Evolutionary conservation across 768 basidiomycete genomes (phyloP).

Genomic region (Phaeolepiota aurea): DNA sequence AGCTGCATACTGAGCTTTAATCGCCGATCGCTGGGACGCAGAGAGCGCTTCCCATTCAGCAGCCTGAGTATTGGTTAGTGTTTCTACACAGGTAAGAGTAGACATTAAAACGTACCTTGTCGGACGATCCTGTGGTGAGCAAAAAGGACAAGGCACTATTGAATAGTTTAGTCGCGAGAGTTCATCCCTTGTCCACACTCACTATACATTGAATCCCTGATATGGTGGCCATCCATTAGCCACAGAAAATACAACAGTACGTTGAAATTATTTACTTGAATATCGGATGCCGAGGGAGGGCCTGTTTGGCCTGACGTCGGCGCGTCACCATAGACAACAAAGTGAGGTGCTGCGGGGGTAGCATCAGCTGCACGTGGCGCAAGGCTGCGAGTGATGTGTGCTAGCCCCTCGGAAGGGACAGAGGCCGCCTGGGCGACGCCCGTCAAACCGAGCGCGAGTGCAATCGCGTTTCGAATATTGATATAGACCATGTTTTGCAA

Average conservation of each 20-base stretch:
- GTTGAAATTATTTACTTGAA: conserved; percentile 26
- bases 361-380: conserved; percentile 7
- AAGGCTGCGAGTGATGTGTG: conserved; percentile 7
- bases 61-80: conserved; percentile 31
- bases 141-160: conserved; percentile 43
- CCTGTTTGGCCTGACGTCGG: conserved; percentile 34
- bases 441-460: conserved; percentile 6
- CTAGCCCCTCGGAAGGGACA: conserved; percentile 4
- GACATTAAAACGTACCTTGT: conserved; percentile 32
- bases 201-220: conserved; percentile 57
- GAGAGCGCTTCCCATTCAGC: conserved; percentile 43
- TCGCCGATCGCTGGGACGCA: conserved; percentile 31
- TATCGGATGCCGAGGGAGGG: conserved; percentile 35
- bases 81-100: conserved; percentile 1
- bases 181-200: conserved; percentile 10
- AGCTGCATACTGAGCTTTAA: conserved; percentile 45
- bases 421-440: conserved; percentile 4
- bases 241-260: not conserved
- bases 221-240: not conserved
- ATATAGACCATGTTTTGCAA: not conserved
- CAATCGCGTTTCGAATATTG: conserved; percentile 5
- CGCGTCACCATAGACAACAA: conserved; percentile 31
- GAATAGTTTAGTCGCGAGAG: no score
- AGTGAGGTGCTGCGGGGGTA: conserved; percentile 24
- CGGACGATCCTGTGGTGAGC: conserved; percentile 44